These are phyloP conservation scores for Microdochium paspali DNA, from an alignment of 2,329 filamentous ascomycete genomes.

Conservation along the genomic window DNA sequence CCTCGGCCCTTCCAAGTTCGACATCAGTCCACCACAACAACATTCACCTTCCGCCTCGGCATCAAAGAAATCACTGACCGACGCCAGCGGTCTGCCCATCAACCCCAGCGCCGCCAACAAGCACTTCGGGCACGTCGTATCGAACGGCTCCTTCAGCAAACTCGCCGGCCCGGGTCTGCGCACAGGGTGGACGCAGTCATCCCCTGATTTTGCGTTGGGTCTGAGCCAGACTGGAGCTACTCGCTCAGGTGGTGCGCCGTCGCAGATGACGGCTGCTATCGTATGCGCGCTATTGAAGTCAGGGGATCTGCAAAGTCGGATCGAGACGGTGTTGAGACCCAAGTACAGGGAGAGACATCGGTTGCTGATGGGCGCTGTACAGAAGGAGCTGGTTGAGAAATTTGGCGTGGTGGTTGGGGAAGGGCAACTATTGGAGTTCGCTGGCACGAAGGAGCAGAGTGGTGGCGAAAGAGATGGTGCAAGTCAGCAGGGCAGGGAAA, in stretches of 20 bases:
- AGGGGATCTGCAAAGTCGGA: constrained; percentile 33
- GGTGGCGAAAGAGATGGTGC: constrained; percentile 22
- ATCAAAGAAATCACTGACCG: neutral
- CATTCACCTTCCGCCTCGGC: neutral
- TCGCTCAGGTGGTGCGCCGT: constrained; percentile 47
- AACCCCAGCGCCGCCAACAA: constrained; percentile 24
- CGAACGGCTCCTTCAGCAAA: constrained; percentile 88
- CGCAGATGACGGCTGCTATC: constrained; percentile 42
- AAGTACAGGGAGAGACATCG: constrained; percentile 34
- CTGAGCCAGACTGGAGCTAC: constrained; percentile 43
- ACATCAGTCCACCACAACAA: neutral
- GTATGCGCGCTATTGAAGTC: constrained; percentile 35
- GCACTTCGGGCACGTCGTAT: constrained; percentile 68
- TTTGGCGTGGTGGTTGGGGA: constrained; percentile 43
- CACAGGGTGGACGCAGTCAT: constrained; percentile 82
- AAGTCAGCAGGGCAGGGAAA: constrained; percentile 6
- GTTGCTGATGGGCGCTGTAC: constrained; percentile 50
- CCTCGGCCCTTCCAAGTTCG: constrained; percentile 40
- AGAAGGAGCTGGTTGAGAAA: constrained; percentile 45
- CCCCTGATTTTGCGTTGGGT: constrained; percentile 35
- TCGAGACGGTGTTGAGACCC: constrained; percentile 31
- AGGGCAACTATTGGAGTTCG: constrained; percentile 10
- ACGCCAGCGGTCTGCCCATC: neutral
- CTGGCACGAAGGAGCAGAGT: too few species aligned
- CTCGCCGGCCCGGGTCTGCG: constrained; percentile 71